Base-by-base conservation (phyloP, 768 basidiomycete genomes). In the Epithele typhae region DNA sequence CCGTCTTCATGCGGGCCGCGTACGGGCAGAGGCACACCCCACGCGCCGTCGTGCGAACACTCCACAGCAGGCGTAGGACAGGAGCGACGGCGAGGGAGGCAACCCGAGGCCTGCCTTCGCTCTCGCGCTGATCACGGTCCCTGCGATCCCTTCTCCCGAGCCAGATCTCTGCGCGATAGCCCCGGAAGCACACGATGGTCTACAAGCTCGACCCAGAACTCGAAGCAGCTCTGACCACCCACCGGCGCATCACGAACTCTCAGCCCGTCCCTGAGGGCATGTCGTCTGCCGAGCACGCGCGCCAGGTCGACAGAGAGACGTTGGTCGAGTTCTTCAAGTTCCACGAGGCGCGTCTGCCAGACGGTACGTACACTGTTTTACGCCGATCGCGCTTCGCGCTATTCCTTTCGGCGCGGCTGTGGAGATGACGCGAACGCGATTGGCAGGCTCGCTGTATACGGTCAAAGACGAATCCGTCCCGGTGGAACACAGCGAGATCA, bases 401-500 rank as follows among this genome's bases (percentile, higher is more conserved):
- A 10, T 19, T 37, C 17, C 17, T 21, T 36, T 36, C 6, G 35
- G 17, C n/a, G 12, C 18, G 37, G n/a, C 7, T 30, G 8, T 30
- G n/a, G 30, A 32, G 9, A 32, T 32, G 30, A 15, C 30, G 7
- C 35, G 18, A 14, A 19, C 35, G 6, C 35, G n/a, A 9, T 19
- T n/a, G 27, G 25, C 36, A 42, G 46, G 34, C 12, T 37, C 46
- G 21, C 22, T 34, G 24, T 48, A 48, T 25, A 19, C 10, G 2
- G 46, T 48, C 10, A 5, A 11, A 9, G 46, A 48, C 32, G 17
- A 41, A 14, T 24, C 18, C 5, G 34, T 48, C 8, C 21, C 39
- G 4, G 46, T 48, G 5, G 46, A 48, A 19, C 39, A 22, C 23
- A 40, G 46, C 4, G 14, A 42, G 32, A 36, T 48, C 27, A 41